Percentiles rank a stretch among this genome's conserved stretches.
Evolutionary conservation across 2,329 filamentous ascomycete genomes (phyloP).

Genomic region (Ciborinia camelliae): DNA sequence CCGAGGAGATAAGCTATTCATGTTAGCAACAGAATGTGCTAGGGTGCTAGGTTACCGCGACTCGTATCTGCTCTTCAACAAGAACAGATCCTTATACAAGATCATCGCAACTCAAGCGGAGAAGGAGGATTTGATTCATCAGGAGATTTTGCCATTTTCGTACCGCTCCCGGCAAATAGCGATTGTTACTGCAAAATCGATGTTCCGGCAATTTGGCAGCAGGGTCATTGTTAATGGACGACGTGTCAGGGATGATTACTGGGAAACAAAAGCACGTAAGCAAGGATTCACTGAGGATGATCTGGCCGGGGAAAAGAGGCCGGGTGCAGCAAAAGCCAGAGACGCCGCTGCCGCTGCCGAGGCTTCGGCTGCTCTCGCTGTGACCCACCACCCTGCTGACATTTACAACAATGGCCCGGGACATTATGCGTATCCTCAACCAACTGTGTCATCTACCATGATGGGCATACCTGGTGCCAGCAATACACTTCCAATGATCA

Average conservation of each 20-base stretch:
- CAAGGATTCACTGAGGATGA: conserved; percentile 98
- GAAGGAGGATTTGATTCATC: conserved; percentile 92
- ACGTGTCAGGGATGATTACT: conserved; percentile 94
- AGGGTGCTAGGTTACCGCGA: conserved; percentile 91
- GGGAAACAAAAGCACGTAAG: conserved; percentile 95
- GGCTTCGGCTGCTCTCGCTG: conserved; percentile 51
- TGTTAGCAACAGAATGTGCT: conserved; percentile 97
- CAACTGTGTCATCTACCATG: conserved; percentile 70
- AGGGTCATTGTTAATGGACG: conserved; percentile 86
- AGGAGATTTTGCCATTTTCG: conserved; percentile 95
- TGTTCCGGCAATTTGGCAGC: conserved; percentile 98
- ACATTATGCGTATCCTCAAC: conserved; percentile 63
- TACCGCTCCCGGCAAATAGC: conserved; percentile 98
- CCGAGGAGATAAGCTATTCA: conserved; percentile 90
- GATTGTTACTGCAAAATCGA: conserved; percentile 93
- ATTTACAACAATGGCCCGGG: conserved; percentile 75
- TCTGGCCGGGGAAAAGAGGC: conserved; percentile 90
- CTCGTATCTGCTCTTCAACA: conserved; percentile 98
- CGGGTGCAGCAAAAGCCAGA: conserved; percentile 83
- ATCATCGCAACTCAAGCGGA: conserved; percentile 95
- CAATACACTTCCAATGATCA: conserved; percentile 79
- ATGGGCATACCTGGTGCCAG: conserved; percentile 62
- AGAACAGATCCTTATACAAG: conserved; percentile 93
- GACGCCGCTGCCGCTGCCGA: conserved; percentile 66
- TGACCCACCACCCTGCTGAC: conserved; percentile 76